Percentiles rank a stretch among this genome's conserved stretches.
These are phyloP conservation scores for Aspergillus viridinutans DNA, from an alignment of 2,329 filamentous ascomycete species.

Conservation along the genomic window DNA sequence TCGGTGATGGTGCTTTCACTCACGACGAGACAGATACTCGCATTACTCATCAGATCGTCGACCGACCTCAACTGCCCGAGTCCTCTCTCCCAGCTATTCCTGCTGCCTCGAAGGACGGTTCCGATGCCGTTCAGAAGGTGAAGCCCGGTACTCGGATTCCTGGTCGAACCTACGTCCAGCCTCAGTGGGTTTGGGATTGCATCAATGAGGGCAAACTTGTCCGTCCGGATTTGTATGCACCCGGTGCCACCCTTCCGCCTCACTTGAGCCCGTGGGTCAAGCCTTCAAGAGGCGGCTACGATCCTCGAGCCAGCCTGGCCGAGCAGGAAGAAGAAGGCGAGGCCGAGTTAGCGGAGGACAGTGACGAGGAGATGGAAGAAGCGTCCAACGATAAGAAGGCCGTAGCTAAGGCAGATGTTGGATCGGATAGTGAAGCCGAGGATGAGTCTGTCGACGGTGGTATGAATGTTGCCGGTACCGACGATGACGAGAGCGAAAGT, in stretches of 20 bases:
- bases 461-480: slow-evolving; percentile 48
- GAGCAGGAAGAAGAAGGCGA: slow-evolving; percentile 87
- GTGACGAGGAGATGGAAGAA: slow-evolving; percentile 39
- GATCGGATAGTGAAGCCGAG: slow-evolving; percentile 46
- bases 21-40: slow-evolving; percentile 79
- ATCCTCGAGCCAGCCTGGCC: slow-evolving; percentile 78
- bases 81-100: slow-evolving; percentile 45
- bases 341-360: slow-evolving; percentile 62
- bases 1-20: slow-evolving; percentile 90
- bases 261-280: slow-evolving; percentile 97
- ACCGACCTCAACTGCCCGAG: slow-evolving; percentile 70
- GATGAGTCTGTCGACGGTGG: slow-evolving; percentile 43
- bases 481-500: slow-evolving; percentile 46
- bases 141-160: slow-evolving; percentile 70
- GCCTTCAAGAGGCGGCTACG: slow-evolving; percentile 79
- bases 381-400: slow-evolving; percentile 18
- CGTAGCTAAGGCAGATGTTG: slow-evolving; percentile 20
- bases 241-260: slow-evolving; percentile 83
- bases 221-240: slow-evolving; percentile 80
- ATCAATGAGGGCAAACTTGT: slow-evolving; percentile 88
- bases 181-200: slow-evolving; percentile 98
- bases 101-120: slow-evolving; percentile 43
- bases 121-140: slow-evolving; percentile 43
- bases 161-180: slow-evolving; percentile 90
- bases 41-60: slow-evolving; percentile 96